phyloP scores from a whole-genome alignment of 2,329 filamentous ascomycete species.

The Alternaria incomplexa region DNA sequence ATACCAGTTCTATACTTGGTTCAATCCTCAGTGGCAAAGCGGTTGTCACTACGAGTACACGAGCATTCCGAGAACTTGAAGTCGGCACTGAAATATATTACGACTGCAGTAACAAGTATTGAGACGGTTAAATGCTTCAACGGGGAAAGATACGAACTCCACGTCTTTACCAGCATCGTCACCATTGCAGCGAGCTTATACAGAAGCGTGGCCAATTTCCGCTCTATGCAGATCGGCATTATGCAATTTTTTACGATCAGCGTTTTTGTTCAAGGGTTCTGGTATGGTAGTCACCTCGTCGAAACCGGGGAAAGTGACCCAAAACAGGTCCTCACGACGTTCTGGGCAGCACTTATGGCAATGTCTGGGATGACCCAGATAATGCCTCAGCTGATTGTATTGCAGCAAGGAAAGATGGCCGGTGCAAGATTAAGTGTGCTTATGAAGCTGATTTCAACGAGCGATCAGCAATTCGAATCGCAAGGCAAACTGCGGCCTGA shows the following conservation, averaged over 20 bases:
- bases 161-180: conserved; percentile 67
- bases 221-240: conserved; percentile 74
- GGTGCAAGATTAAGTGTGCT: conserved; percentile 65
- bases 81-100: conserved; percentile 73
- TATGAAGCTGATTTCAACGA: conserved; percentile 46
- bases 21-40: conserved; percentile 65
- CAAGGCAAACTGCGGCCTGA: conserved; percentile 30
- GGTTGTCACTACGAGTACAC: conserved; percentile 70
- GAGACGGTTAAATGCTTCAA: conserved; percentile 89
- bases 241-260: conserved; percentile 75
- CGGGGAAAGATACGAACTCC: conserved; percentile 71
- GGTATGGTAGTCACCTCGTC: conserved; percentile 79
- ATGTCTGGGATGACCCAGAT: conserved; percentile 77
- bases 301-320: conserved; percentile 62
- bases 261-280: conserved; percentile 89
- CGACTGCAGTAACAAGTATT: conserved; percentile 73
- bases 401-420: conserved; percentile 81
- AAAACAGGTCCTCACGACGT: conserved; percentile 78
- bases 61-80: conserved; percentile 72
- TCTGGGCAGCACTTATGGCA: conserved; percentile 80
- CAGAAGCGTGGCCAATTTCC: conserved; percentile 69
- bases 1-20: conserved; percentile 70
- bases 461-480: conserved; percentile 17
- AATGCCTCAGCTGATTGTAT: conserved; percentile 75
- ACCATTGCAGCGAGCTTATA: conserved; percentile 68